Evolutionary conservation across 83 land plant species (phyloP).

Genomic region (Picea abies): DNA sequence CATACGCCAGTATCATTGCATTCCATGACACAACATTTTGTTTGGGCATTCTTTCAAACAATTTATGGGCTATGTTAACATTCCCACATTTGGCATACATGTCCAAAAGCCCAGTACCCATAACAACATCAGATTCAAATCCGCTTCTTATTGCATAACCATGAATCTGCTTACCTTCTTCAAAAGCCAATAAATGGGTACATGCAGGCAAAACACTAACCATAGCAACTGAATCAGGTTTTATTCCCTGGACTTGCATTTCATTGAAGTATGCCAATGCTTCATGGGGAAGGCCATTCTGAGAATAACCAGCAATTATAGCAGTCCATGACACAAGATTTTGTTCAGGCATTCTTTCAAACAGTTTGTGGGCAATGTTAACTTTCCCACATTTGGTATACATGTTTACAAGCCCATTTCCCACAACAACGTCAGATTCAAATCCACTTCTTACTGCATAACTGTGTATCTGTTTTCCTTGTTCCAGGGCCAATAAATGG

Average conservation of each 20-base stretch:
- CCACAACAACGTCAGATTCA: not conserved
- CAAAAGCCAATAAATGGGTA: no score
- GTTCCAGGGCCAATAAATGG: no score
- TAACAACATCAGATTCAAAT: conserved; percentile 10
- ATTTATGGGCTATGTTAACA: conserved; percentile 16
- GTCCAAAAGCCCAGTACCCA: conserved; percentile 9
- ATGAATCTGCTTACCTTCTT: conserved; percentile 14
- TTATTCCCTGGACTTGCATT: conserved; percentile 24
- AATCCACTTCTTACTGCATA: no score
- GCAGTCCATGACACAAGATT: conserved; percentile 49
- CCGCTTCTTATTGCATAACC: not conserved
- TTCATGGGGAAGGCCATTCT: conserved; percentile 23
- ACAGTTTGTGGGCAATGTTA: conserved; percentile 31
- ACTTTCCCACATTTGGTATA: conserved; percentile 49
- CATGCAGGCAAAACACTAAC: no score
- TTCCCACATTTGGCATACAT: conserved; percentile 25
- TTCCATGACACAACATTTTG: conserved; percentile 21
- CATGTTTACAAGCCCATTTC: conserved; percentile 32
- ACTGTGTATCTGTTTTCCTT: no score
- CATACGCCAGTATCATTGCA: conserved; percentile 20
- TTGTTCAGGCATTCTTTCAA: conserved; percentile 25
- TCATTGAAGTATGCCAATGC: conserved; percentile 27
- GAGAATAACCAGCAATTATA: conserved; percentile 37
- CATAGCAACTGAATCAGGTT: conserved; percentile 7
- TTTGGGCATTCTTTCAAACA: conserved; percentile 19